phyloP scores from a whole-genome alignment of 495 filamentous ascomycete species.

The Annulohypoxylon stygium region DNA sequence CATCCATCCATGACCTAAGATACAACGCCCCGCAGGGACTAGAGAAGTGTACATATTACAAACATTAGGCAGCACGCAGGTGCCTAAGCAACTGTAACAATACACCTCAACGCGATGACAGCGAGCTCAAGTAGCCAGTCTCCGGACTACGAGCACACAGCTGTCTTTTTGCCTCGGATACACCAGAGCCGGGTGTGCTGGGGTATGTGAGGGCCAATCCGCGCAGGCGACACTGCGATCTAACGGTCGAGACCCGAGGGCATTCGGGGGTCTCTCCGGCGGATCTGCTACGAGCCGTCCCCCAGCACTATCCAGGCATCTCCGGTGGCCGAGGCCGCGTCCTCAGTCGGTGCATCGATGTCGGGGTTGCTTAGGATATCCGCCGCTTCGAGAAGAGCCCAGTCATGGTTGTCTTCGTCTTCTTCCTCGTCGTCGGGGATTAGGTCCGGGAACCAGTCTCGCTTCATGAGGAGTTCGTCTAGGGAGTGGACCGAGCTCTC shows the following conservation, averaged over 20 bases:
- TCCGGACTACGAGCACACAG: slow-evolving; percentile 42
- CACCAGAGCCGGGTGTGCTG: slow-evolving; percentile 32
- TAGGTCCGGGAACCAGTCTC: slow-evolving; percentile 41
- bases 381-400: slow-evolving; percentile 29
- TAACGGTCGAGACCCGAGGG: slow-evolving; percentile 51
- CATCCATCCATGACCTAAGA: slow-evolving; percentile 4
- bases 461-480: slow-evolving; percentile 21
- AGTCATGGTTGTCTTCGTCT: slow-evolving; percentile 12
- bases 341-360: slow-evolving; percentile 26
- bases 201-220: slow-evolving; percentile 55
- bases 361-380: slow-evolving; percentile 17
- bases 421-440: slow-evolving; percentile 37
- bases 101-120: slow-evolving; percentile 27
- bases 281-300: slow-evolving; percentile 65
- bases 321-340: slow-evolving; percentile 30
- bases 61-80: neutral
- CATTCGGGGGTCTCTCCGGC: slow-evolving; percentile 54
- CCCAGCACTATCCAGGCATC: slow-evolving; percentile 58
- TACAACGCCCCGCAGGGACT: slow-evolving; percentile 30
- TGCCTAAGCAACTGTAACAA: neutral
- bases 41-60: slow-evolving; percentile 31
- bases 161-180: slow-evolving; percentile 12
- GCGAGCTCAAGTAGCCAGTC: slow-evolving; percentile 42
- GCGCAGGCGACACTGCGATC: slow-evolving; percentile 44
- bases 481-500: slow-evolving; percentile 42